These are phyloP conservation scores for Calonectria montana DNA, from an alignment of 2,329 filamentous ascomycete species.

Conservation along the genomic window DNA sequence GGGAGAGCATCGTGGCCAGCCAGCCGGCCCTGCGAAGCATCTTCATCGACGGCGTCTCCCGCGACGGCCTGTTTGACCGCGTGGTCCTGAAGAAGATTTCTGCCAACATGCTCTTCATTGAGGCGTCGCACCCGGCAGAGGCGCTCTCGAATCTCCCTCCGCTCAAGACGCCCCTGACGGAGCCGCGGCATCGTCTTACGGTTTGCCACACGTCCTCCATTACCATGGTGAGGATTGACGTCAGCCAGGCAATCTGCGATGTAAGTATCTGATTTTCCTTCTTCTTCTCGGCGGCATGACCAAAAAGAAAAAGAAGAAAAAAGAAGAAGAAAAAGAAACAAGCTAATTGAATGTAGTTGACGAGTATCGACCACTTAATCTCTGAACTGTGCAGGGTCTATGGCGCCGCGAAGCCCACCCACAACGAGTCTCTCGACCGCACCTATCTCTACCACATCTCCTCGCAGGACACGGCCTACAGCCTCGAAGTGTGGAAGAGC, in stretches of 20 bases:
- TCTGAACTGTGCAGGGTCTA: constrained; percentile 60
- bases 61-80: constrained; percentile 62
- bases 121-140: constrained; percentile 52
- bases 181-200: constrained; percentile 62
- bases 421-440: constrained; percentile 36
- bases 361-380: constrained; percentile 59
- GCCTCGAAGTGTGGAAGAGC: constrained; percentile 59
- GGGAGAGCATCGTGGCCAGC: constrained; percentile 60
- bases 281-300: fast-evolving
- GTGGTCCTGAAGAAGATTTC: constrained; percentile 60
- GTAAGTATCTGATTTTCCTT: constrained; percentile 31
- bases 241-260: constrained; percentile 64
- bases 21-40: constrained; percentile 61
- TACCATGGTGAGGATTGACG: constrained; percentile 62
- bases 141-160: constrained; percentile 55
- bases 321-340: no score
- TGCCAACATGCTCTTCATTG: constrained; percentile 65
- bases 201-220: constrained; percentile 58
- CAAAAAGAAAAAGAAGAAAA: no score
- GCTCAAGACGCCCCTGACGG: constrained; percentile 49
- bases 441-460: constrained; percentile 43
- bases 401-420: constrained; percentile 47
- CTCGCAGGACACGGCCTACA: constrained; percentile 45
- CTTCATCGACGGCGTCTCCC: constrained; percentile 62
- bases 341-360: constrained; percentile 29